phyloP scores from a whole-genome alignment of 2,329 filamentous ascomycete genomes.

The Cordyceps pruinosa region DNA sequence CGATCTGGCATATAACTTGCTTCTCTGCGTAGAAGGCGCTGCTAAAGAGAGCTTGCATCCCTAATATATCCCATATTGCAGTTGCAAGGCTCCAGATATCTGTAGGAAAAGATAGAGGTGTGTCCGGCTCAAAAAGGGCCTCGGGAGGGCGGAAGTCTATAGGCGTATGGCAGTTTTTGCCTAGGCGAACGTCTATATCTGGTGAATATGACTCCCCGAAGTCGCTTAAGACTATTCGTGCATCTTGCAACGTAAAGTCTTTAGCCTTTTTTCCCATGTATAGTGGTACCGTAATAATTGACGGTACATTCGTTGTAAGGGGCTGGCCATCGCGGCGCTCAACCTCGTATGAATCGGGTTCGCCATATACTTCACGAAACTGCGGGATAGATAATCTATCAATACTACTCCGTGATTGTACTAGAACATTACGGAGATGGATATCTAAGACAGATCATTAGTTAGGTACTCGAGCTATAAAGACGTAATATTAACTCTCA shows the following conservation, averaged over 20 bases:
- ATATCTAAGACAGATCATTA: background rate
- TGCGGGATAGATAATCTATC: background rate
- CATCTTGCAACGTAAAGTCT: background rate
- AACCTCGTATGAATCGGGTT: background rate
- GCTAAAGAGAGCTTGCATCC: constrained; percentile 6
- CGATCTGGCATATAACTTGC: background rate
- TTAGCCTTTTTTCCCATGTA: background rate
- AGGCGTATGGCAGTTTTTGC: background rate
- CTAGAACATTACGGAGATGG: background rate
- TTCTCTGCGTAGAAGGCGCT: background rate
- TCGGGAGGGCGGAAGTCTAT: background rate
- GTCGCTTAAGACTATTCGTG: background rate
- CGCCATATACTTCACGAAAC: background rate
- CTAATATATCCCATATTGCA: constrained; percentile 4
- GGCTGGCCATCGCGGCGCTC: background rate
- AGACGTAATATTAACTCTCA: background rate
- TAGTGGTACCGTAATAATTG: background rate
- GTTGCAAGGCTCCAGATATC: constrained; percentile 10
- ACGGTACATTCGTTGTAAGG: background rate
- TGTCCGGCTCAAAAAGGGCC: background rate
- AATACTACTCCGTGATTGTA: background rate
- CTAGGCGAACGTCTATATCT: background rate
- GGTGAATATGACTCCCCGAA: constrained; percentile 2
- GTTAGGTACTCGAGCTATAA: background rate
- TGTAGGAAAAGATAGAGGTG: background rate